Base-by-base conservation (phyloP, 1,284 basidiomycete species). In the Cutaneotrichosporon mucoides region DNA sequence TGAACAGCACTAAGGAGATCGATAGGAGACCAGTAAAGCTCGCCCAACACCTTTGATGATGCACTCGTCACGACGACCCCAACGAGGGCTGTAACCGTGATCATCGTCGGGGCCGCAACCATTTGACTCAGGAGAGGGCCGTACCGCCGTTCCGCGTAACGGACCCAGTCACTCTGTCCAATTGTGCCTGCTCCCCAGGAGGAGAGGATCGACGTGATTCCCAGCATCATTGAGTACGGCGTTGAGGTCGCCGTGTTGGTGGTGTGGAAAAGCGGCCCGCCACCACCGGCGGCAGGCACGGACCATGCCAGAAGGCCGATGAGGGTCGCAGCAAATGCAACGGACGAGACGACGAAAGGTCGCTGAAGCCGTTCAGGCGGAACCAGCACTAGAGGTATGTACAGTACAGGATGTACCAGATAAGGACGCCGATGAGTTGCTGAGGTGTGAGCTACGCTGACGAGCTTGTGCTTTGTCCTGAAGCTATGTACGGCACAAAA, bases 261-360 rank as follows among this genome's bases (percentile, higher is more conserved):
- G n/a, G 67, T 62, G 49, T 67, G 60, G 61, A 67, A 72, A 12
- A 72, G 55, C 2, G 70, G 70, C 2, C 69, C 70, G 6, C 60
- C 69, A 11, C 69, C 69, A 4, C 61, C 62, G 6, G 64, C 66
- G 3, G 56, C 62, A 15, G 55, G 54, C 13, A 68, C 67, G 1
- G 66, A 55, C 71, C 69, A 71, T 12, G 65, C 65, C 11, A 71
- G 59, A 6, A 73, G 57, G 34, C 71, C 71, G 49, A 71, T 69
- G 13, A 71, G 48, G 33, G 67, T 71, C 7, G 54, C 51, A 9
- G 55, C 64, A 49, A 68, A 71, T 6, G 62, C 67, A 16, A 61
- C 56, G 1, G 68, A 67, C 5, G 67, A 66, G n/a, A 63, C 38
- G 51, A 70, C 59, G 57, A 73, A 73, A 1, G 69, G 69, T 44